Evolutionary conservation across 345 rosid genomes (phyloP), one percentile per base, ranked within the genome.

Genomic region (Capsella bursapastoris): DNA sequence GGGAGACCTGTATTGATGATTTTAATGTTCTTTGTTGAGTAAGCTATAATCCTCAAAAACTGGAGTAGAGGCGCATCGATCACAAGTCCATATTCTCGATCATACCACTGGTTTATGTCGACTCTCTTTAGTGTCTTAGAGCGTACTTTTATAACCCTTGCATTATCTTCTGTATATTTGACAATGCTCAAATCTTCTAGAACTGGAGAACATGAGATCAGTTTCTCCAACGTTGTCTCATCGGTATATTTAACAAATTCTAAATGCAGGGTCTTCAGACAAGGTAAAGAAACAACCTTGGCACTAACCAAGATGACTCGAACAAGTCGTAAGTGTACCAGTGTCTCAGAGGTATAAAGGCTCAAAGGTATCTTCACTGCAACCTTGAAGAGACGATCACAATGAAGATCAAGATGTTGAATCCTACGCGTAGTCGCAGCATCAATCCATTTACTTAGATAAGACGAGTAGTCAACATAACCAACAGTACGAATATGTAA

Each of bases 361-460:
- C 38, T 64, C 18, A 2, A 4, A 8, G 68, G 48, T 41, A 51
- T 8, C 43, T 8, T 6, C n/a, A 44, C 16, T 44, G 15, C 45
- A 44, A 14, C 49, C 16, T 4, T 14, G 16, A 2, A 45, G 15
- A 14, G 1, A 8, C 1, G 7, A 2, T 45, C 49, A 2, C 2
- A 45, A 14, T 27, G 6, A 50, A 50, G 12, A 7, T 50, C 29
- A 10, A 1, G n/a, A 64, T 64, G 69, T 3, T 65, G 32, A 65
- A 65, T 34, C 31, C 25, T 65, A 16, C 6, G 57, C 18, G 1
- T 34, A 32, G 57, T 52, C 34, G n/a, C 50, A 43, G 0, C 1
- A 52, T 52, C 61, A 8, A 51, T 66, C 70, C 57, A 66, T 35
- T 4, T 2, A 14, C 12, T 44, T 7, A 44, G 48, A 44, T 44